These are phyloP conservation scores for Nothopassalora personata DNA, from an alignment of 2,329 filamentous ascomycete species.

Conservation along the genomic window DNA sequence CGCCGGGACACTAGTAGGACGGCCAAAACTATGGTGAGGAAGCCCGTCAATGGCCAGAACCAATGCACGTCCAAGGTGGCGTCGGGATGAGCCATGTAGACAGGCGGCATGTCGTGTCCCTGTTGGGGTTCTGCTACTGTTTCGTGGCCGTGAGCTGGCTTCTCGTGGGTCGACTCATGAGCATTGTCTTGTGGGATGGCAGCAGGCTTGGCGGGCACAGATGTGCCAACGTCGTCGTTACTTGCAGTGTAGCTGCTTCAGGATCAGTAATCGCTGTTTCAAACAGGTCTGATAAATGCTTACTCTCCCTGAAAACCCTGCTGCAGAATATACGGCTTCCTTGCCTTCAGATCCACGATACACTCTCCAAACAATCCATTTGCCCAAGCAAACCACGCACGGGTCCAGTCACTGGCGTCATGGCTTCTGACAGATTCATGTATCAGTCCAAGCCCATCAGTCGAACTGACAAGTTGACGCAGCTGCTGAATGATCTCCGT, in stretches of 20 bases:
- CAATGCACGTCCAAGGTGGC: conserved; percentile 1
- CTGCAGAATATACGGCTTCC: conserved; percentile 39
- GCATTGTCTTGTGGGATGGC: not conserved
- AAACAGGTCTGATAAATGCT: not conserved
- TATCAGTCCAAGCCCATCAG: conserved; percentile 42
- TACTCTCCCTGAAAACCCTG: conserved; percentile 37
- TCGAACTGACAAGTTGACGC: conserved; percentile 40
- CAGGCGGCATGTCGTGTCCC: not conserved
- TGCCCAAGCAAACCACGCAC: conserved; percentile 47
- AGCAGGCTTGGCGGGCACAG: not conserved
- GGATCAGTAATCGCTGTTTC: not conserved
- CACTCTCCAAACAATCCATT: conserved; percentile 48
- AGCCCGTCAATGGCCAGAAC: conserved; percentile 6
- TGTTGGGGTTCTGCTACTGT: not conserved
- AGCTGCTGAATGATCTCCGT: conserved; percentile 40
- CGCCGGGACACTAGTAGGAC: not conserved
- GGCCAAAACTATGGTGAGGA: not conserved
- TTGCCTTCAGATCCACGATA: conserved; percentile 41
- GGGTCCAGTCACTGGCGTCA: conserved; percentile 39
- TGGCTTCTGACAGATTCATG: conserved; percentile 47
- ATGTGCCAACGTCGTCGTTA: conserved; percentile 4
- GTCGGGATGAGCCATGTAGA: not conserved
- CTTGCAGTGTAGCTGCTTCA: not conserved
- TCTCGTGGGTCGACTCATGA: not conserved
- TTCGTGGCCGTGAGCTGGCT: not conserved